These are phyloP conservation scores for Acanthamoeba healyi DNA, from an alignment of 208 protist genomes.

Conservation along the genomic window DNA sequence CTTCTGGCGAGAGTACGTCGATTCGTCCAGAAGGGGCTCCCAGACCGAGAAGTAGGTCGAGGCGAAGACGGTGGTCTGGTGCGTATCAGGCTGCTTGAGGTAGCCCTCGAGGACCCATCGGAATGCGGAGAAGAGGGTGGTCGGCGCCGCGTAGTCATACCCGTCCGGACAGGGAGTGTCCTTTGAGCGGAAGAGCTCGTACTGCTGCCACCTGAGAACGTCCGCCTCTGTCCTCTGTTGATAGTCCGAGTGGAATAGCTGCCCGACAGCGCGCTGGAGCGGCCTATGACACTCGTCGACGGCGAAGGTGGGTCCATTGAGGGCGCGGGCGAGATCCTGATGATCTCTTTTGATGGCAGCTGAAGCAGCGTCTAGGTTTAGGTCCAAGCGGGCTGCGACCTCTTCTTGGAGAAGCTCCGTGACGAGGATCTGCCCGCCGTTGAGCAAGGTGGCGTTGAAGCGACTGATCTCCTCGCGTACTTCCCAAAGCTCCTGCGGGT, in stretches of 20 bases:
- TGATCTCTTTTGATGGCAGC: neutral
- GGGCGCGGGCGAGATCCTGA: neutral
- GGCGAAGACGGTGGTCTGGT: conserved; percentile 47
- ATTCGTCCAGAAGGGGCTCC: neutral
- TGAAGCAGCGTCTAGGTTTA: neutral
- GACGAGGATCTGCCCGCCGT: conserved; percentile 25
- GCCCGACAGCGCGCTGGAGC: neutral
- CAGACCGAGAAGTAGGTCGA: conserved; percentile 62
- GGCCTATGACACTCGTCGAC: conserved; percentile 65
- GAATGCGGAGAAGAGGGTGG: conserved; percentile 59
- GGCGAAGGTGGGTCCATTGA: conserved; percentile 39
- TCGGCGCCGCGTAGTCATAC: neutral
- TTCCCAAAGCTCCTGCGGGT: neutral
- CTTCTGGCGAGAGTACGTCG: neutral
- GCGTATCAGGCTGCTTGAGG: neutral
- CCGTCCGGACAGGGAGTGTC: neutral
- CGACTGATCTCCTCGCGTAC: neutral
- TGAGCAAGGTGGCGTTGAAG: conserved; percentile 49
- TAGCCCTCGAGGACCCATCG: conserved; percentile 53
- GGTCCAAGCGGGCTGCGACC: neutral
- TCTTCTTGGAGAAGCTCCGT: neutral
- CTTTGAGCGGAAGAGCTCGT: conserved; percentile 1
- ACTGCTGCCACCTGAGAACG: conserved; percentile 21
- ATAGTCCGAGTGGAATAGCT: conserved; percentile 66
- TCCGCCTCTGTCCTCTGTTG: neutral